phyloP scores from a whole-genome alignment of 495 filamentous ascomycete species.

The Aspergillus haitiensis region DNA sequence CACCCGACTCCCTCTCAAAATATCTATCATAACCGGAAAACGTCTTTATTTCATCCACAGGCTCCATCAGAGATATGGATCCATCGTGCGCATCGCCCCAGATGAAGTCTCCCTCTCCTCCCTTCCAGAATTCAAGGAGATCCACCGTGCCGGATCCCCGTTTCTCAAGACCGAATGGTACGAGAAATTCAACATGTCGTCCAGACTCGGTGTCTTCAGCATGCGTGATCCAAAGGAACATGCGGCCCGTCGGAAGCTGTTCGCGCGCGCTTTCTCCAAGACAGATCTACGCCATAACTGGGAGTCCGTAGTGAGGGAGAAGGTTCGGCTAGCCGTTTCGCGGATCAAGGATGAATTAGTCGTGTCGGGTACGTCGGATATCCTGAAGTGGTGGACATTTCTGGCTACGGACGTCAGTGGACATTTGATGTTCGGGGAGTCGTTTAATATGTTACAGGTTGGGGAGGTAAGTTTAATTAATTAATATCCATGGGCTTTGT shows the following conservation, averaged over 20 bases:
- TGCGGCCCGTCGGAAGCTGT: conserved; percentile 28
- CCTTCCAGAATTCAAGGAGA: conserved; percentile 28
- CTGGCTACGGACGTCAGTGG: conserved; percentile 50
- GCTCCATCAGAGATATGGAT: conserved; percentile 38
- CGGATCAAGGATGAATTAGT: conserved; percentile 30
- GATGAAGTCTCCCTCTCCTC: conserved; percentile 37
- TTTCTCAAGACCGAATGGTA: conserved; percentile 22
- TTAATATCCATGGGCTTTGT: neutral
- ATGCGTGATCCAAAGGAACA: conserved; percentile 30
- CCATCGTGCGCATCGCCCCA: conserved; percentile 40
- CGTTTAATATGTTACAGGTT: conserved; percentile 45
- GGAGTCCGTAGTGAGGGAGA: conserved; percentile 25
- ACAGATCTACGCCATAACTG: conserved; percentile 24
- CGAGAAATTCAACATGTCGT: conserved; percentile 14
- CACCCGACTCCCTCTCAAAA: conserved; percentile 40
- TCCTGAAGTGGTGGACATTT: conserved; percentile 50
- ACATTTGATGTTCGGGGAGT: conserved; percentile 52
- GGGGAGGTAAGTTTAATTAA: conserved; percentile 42
- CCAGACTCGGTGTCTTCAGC: conserved; percentile 25
- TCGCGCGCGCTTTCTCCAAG: conserved; percentile 35
- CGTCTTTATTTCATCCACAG: conserved; percentile 30
- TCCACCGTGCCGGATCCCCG: conserved; percentile 34
- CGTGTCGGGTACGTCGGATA: conserved; percentile 31
- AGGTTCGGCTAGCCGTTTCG: conserved; percentile 29
- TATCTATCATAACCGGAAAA: conserved; percentile 35